Evolutionary conservation across 352 stramenopile genomes (phyloP).

Genomic region (Pythium oligandrum): DNA sequence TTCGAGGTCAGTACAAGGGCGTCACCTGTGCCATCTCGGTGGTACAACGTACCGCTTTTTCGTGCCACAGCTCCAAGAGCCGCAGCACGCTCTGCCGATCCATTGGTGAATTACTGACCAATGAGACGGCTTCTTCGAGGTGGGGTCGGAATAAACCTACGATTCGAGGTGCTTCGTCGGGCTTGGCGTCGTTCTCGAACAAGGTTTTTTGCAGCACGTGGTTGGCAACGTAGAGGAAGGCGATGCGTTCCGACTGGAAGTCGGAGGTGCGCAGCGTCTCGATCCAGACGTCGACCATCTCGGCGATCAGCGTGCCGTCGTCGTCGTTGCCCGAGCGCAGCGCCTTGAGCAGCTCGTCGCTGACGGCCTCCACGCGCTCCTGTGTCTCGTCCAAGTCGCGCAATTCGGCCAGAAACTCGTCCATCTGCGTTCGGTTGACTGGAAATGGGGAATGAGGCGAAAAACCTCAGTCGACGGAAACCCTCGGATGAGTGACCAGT

Average conservation of each 20-base stretch:
- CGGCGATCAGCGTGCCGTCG: slow-evolving; percentile 20
- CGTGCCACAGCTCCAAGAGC: slow-evolving; percentile 72
- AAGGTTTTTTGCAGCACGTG: slow-evolving; percentile 78
- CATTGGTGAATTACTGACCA: slow-evolving; percentile 83
- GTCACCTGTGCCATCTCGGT: too few relatives aligned
- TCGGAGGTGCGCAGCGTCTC: slow-evolving; percentile 58
- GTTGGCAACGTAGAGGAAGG: slow-evolving; percentile 82
- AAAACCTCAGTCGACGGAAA: slow-evolving; percentile 11
- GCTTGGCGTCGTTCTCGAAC: slow-evolving; percentile 20
- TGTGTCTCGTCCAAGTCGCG: slow-evolving; percentile 76
- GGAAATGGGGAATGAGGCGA: background rate
- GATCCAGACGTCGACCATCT: slow-evolving; percentile 71
- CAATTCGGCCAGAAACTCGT: slow-evolving; percentile 75
- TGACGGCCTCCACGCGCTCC: slow-evolving; percentile 78
- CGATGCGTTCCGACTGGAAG: slow-evolving; percentile 75
- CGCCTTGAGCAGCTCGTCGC: slow-evolving; percentile 61
- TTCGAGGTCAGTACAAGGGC: background rate
- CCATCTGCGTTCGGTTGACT: slow-evolving; percentile 26
- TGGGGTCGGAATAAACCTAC: slow-evolving; percentile 24
- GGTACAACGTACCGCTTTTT: slow-evolving; percentile 42
- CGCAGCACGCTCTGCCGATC: slow-evolving; percentile 72
- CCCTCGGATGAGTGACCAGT: slow-evolving; percentile 3
- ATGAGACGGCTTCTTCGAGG: slow-evolving; percentile 67
- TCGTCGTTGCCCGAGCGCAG: slow-evolving; percentile 21
- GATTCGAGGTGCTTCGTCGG: slow-evolving; percentile 10